Conservation (phyloP, 1,284 basidiomycete species). For the Ustilago curta region DNA sequence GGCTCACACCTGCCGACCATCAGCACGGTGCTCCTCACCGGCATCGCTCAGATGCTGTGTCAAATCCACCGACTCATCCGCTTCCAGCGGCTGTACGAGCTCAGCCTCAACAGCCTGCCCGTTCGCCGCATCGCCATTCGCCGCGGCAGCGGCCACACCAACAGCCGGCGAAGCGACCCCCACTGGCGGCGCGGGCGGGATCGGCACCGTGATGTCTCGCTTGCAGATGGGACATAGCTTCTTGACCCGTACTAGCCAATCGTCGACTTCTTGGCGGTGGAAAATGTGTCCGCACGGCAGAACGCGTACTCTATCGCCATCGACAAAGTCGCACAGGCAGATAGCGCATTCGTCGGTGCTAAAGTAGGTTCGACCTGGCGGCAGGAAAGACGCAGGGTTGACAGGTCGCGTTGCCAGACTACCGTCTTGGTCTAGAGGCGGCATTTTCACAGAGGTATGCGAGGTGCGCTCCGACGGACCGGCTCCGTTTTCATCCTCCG, state of each 20-base stretch:
- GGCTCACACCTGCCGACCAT: constrained; percentile 28
- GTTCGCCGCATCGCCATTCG: background rate
- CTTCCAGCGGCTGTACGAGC: background rate
- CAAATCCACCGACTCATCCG: constrained; percentile 26
- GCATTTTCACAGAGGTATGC: constrained; percentile 25
- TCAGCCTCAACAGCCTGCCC: background rate
- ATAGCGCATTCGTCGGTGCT: constrained; percentile 67
- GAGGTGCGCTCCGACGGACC: constrained; percentile 40
- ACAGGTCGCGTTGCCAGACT: constrained; percentile 11
- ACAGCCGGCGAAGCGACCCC: constrained; percentile 7
- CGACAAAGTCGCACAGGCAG: constrained; percentile 65
- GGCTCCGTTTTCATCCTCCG: constrained; percentile 48
- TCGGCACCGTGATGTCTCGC: constrained; percentile 61
- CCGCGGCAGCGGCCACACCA: constrained; percentile 8
- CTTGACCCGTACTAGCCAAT: constrained; percentile 64
- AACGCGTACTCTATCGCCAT: constrained; percentile 65
- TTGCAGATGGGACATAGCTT: constrained; percentile 69
- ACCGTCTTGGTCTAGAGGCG: background rate
- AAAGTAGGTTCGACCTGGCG: constrained; percentile 58
- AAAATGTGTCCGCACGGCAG: constrained; percentile 68
- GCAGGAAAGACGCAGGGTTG: constrained; percentile 45
- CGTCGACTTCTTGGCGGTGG: constrained; percentile 66
- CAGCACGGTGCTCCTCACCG: background rate
- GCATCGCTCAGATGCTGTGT: constrained; percentile 25
- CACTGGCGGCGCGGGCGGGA: constrained; percentile 48